Conservation (phyloP, 306 rosid genomes). For the Hippophae gyantsensis region DNA sequence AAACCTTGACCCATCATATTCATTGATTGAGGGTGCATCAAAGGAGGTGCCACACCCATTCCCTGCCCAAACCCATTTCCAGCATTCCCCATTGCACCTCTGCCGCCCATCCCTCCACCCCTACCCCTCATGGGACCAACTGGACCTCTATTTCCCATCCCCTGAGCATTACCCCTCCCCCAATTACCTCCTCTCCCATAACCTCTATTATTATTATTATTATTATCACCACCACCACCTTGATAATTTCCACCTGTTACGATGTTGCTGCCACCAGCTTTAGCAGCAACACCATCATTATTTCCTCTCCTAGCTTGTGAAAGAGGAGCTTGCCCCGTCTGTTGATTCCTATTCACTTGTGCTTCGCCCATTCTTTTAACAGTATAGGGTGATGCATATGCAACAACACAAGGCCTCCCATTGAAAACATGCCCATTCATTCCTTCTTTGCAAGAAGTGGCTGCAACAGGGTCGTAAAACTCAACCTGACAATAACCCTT, state of each 20-base stretch:
- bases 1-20: slow-evolving; percentile 74
- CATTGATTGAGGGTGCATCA: slow-evolving; percentile 78
- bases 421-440: slow-evolving; percentile 79
- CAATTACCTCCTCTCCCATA: slow-evolving; percentile 76
- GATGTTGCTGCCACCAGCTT: slow-evolving; percentile 58
- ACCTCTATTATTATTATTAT: slow-evolving; percentile 58
- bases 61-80: slow-evolving; percentile 93
- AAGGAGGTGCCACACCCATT: slow-evolving; percentile 65
- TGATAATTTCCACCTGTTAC: slow-evolving; percentile 78
- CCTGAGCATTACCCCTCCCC: slow-evolving; percentile 36
- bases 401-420: slow-evolving; percentile 82
- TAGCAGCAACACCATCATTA: slow-evolving; percentile 37
- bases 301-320: slow-evolving; percentile 60
- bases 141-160: slow-evolving; percentile 76
- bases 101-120: slow-evolving; percentile 79
- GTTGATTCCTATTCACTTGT: slow-evolving; percentile 71
- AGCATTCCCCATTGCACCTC: slow-evolving; percentile 90
- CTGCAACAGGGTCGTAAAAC: slow-evolving; percentile 59
- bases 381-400: slow-evolving; percentile 64
- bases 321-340: slow-evolving; percentile 33
- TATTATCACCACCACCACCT: slow-evolving; percentile 49
- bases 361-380: slow-evolving; percentile 98
- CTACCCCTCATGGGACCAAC: slow-evolving; percentile 75
- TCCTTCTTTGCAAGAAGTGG: slow-evolving; percentile 79
- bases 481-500: slow-evolving; percentile 75